phyloP scores from a whole-genome alignment of 2,329 filamentous ascomycete genomes.

The Fusarium keratoplasticum region DNA sequence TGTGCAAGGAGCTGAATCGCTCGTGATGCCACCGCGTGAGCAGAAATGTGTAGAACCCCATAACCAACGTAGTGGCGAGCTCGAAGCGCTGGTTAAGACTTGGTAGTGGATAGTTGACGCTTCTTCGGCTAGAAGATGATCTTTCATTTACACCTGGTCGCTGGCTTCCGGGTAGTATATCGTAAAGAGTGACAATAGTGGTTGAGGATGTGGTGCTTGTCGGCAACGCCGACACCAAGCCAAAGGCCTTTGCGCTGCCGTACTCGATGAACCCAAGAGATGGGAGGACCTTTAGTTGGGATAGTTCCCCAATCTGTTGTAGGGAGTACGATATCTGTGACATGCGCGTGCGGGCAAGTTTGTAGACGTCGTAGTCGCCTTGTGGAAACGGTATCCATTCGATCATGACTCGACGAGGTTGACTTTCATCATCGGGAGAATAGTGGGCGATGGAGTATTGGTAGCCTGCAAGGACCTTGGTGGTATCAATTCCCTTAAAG shows the following conservation, averaged over 20 bases:
- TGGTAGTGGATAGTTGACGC: neutral
- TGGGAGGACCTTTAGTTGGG: neutral
- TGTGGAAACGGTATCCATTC: conserved; percentile 8
- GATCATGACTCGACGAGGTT: neutral
- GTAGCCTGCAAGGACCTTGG: neutral
- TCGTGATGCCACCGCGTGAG: conserved; percentile 7
- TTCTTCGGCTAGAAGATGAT: neutral
- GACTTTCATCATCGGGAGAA: rapidly evolving
- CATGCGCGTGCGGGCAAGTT: neutral
- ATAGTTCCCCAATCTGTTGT: neutral
- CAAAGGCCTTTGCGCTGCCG: neutral
- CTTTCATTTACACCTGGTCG: neutral
- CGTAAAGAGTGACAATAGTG: neutral
- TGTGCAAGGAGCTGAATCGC: neutral
- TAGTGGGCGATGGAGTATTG: neutral
- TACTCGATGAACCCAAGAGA: conserved; percentile 1
- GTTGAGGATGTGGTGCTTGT: neutral
- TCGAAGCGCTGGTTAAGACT: neutral
- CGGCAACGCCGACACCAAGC: neutral
- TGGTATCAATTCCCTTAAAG: neutral
- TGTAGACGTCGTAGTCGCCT: neutral
- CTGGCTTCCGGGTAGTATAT: neutral
- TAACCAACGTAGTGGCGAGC: neutral
- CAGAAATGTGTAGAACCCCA: neutral
- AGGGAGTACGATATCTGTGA: neutral